Conservation (phyloP, 306 rosid genomes). For the Ziziphus jujuba region DNA sequence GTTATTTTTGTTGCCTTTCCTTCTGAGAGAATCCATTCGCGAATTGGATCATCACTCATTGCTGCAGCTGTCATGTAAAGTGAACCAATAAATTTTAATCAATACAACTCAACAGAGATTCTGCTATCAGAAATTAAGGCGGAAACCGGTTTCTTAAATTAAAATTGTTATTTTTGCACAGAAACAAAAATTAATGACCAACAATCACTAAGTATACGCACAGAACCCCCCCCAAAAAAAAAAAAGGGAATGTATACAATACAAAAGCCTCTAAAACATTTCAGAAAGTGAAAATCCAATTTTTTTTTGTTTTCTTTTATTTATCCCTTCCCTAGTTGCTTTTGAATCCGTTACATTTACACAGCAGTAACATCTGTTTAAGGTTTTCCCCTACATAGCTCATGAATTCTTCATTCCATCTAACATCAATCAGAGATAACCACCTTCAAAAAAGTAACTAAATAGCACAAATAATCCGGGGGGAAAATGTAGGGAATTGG, state of each 20-base stretch:
- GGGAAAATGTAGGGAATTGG: background rate
- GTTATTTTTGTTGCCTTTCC: conserved; percentile 80
- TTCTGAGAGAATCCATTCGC: conserved; percentile 84
- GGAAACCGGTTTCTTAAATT: background rate
- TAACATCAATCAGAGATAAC: background rate
- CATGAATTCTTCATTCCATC: background rate
- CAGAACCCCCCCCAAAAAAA: no score
- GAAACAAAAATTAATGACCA: no score
- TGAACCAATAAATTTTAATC: conserved; percentile 6
- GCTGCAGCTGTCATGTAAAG: conserved; percentile 52
- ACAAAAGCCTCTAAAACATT: no score
- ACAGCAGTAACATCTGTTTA: no score
- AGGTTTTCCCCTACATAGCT: no score
- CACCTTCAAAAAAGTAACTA: background rate
- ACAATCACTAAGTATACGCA: no score
- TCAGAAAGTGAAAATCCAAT: no score
- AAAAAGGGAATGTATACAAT: no score
- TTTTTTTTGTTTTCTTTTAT: no score
- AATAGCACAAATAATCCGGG: background rate
- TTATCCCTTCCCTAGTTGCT: no score
- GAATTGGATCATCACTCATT: conserved; percentile 78
- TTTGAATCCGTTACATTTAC: no score
- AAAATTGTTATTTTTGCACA: no score
- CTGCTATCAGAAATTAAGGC: conserved; percentile 8
- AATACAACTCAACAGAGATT: conserved; percentile 4